Evolutionary conservation across 2,329 filamentous ascomycete genomes (phyloP), one percentile per base, ranked within the genome.

Genomic region (Fusarium nodosum): DNA sequence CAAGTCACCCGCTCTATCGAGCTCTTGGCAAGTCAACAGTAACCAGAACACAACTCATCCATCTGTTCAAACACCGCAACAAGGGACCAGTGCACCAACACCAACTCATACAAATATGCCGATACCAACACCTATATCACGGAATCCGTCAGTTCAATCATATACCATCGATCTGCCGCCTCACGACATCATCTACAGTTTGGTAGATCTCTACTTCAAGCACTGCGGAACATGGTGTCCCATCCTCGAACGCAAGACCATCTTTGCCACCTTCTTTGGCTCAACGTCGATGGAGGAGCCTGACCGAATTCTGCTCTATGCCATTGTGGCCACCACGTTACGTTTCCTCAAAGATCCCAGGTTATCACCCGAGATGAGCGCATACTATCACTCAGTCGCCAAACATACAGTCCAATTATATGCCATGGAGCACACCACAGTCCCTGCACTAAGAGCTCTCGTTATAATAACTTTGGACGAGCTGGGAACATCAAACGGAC

Each of bases 151-250:
- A 0, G 69, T 77, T 9, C 66, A 79, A n/a, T 75, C 78, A 18
- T 78, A 78, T 75, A 85, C 73, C 68, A 81, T 72, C 74, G 80
- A 88, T 55, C 82, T 89, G 2, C 87, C 87, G 4, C 86, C 87
- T 0, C 87, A 88, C 64, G 87, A 89, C 66, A 79, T 89, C 15
- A 76, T 89, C 5, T 89, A 88, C 63, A 85, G 84, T 4, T 78
- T 90, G 3, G 86, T 88, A 18, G 87, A 89, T 64, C 78, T 89
- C 10, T 90, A 87, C 76, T 89, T 90, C 79, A 88, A 88, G 70
- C 87, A 90, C 74, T 86, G 88, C 74, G 89, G 89, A 69, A 87
- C 87, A 0, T 90, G 87, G 87, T 83, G 81, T 51, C 81, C 81
- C 0, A 82, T 83, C 15, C 77, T 83, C 13, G 81, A 83, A 44